phyloP scores from a whole-genome alignment of 352 stramenopile genomes.

The Globisporangium barbulae region DNA sequence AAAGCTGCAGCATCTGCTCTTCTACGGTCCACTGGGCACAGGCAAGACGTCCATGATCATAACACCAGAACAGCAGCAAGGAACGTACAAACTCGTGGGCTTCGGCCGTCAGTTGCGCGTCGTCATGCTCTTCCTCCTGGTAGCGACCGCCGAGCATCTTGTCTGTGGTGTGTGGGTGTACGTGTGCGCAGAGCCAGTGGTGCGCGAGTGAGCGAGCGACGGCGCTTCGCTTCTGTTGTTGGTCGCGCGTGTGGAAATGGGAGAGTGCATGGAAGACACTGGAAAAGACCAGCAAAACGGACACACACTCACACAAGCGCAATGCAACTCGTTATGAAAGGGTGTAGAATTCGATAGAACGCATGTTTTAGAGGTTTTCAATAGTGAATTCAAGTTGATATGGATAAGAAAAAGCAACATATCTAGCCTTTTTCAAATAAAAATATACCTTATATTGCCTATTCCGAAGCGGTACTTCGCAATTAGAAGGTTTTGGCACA shows the following conservation, averaged over 20 bases:
- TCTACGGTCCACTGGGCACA: constrained; percentile 96
- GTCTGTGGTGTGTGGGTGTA: neutral
- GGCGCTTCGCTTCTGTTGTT: neutral
- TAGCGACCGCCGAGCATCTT: constrained; percentile 19
- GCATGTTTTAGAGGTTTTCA: too few relatives aligned
- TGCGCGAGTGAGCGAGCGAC: neutral
- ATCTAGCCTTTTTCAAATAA: too few relatives aligned
- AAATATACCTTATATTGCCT: too few relatives aligned
- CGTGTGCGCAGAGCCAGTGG: neutral
- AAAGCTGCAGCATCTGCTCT: constrained; percentile 96
- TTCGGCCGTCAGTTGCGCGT: constrained; percentile 11
- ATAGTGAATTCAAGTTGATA: too few relatives aligned
- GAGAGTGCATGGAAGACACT: neutral
- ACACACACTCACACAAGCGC: constrained; percentile 5
- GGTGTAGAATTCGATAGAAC: too few relatives aligned
- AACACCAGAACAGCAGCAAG: neutral
- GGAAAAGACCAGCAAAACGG: neutral
- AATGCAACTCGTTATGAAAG: neutral
- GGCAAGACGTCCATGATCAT: constrained; percentile 98
- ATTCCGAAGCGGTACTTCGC: too few relatives aligned
- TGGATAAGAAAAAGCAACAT: too few relatives aligned
- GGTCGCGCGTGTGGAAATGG: neutral
- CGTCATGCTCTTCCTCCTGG: constrained; percentile 19
- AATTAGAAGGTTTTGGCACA: too few relatives aligned
- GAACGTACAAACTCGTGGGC: constrained; percentile 22